Evolutionary conservation across 768 basidiomycete genomes (phyloP), one percentile per base, ranked within the genome.

Genomic region (Mycena sanguinolenta): DNA sequence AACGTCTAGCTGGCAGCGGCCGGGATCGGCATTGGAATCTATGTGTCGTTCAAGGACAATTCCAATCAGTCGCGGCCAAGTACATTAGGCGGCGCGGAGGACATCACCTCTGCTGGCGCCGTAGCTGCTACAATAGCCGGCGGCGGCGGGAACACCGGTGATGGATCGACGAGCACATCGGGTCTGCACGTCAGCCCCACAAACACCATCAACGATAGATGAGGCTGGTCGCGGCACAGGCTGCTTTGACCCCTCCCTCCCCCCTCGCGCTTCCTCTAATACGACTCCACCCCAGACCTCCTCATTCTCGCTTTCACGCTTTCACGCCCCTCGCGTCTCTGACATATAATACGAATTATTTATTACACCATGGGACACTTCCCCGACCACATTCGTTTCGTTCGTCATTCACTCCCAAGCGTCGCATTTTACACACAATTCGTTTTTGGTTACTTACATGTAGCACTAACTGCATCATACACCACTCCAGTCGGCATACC

Each of bases 21-120:
- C 32, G 72, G 72, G 8, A 69, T 73, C 28, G 72, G 54, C 25
- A 63, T 73, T 21, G 72, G 72, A 8, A 17, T 73, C 12, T 73
- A 42, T 32, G 53, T 73, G 30, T 73, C 72, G n/a, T 65, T 69
- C 64, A 59, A n/a, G 34, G 65, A 63, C 63, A 30, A 3, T 60
- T 64, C 59, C 25, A 49, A 52, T 30, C 27, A n/a, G 8, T 36
- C 46, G 12, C 72, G 67, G 1, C 72, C 72, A 10, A 25, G 25
- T 21, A 25, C 72, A 1, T 8, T 69, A 12, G 72, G 72, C 34
- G 72, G 72, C 36, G 25, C 67, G 0, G 67, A 36, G 19, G 61
- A 73, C 50, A 27, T 57, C 67, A 64, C 71, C 9, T 63, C 61
- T 12, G 58, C 50, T 0, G 63, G 36, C 46, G 34, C 34, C 13